Conservation (phyloP, 1,284 basidiomycete genomes). For the Pyrrhoderma noxium region DNA sequence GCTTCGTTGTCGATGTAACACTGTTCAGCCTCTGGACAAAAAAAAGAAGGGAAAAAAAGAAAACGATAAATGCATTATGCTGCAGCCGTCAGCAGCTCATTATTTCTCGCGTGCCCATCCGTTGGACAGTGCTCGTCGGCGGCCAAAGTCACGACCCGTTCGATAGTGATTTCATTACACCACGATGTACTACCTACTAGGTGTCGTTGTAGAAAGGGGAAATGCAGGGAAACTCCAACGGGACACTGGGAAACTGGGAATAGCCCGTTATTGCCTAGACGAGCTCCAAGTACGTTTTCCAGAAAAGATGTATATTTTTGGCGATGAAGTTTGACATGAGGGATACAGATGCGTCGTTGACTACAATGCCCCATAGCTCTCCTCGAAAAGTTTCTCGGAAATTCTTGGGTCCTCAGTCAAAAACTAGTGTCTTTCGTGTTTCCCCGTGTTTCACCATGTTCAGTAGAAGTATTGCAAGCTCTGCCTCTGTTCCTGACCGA, state of each 20-base stretch:
- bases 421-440: conserved; percentile 10
- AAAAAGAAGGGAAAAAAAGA: too few relatives aligned
- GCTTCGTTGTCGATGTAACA: too few relatives aligned
- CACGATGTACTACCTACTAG: not conserved
- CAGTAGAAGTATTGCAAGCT: conserved; percentile 16
- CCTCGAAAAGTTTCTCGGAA: conserved; percentile 3
- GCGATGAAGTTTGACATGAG: not conserved
- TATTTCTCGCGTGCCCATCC: conserved; percentile 5
- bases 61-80: conserved; percentile 18
- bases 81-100: conserved; percentile 14
- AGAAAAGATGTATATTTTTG: not conserved
- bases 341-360: not conserved
- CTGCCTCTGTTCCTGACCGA: conserved; percentile 15
- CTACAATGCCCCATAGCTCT: not conserved
- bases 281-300: not conserved
- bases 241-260: not conserved
- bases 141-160: conserved; percentile 1
- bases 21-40: too few relatives aligned
- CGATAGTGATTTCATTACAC: not conserved
- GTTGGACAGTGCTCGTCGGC: not conserved
- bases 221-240: conserved; percentile 8
- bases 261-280: not conserved
- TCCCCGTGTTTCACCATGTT: conserved; percentile 18
- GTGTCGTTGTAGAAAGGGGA: conserved; percentile 14
- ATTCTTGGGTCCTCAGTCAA: not conserved